phyloP scores from a whole-genome alignment of 164 flowering plant species.

The Houttuynia cordata region DNA sequence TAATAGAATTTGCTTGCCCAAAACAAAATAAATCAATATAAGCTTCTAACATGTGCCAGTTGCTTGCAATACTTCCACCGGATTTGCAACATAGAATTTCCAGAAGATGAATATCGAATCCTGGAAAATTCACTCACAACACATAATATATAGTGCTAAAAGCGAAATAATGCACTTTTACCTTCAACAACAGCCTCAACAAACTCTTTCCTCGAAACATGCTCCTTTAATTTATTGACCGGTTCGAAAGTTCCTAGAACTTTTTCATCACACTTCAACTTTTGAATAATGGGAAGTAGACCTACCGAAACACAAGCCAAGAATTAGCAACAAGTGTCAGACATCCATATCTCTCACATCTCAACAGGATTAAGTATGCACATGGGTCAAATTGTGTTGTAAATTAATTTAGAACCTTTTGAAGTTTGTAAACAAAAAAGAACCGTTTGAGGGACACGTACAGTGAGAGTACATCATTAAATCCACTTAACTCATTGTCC shows the following conservation, averaged over 20 bases:
- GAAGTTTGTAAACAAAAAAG: too few species aligned
- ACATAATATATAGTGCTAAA: neutral
- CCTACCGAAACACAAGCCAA: constrained; percentile 27
- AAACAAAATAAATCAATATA: too few species aligned
- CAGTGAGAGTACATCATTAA: too few species aligned
- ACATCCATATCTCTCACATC: too few species aligned
- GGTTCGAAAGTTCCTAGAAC: constrained; percentile 34
- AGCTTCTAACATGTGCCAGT: neutral
- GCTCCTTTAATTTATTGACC: constrained; percentile 20
- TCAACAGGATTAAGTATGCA: too few species aligned
- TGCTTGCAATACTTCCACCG: neutral
- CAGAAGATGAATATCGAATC: neutral
- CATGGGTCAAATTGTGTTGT: too few species aligned
- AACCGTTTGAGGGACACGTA: too few species aligned
- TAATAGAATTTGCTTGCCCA: too few species aligned
- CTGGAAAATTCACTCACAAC: neutral
- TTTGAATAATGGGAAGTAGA: constrained; percentile 58
- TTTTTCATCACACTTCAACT: constrained; percentile 40
- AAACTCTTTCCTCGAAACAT: constrained; percentile 19
- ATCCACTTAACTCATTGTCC: too few species aligned
- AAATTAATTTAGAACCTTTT: too few species aligned
- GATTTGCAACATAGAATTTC: neutral
- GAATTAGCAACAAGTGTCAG: neutral
- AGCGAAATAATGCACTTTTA: constrained; percentile 15
- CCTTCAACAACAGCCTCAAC: constrained; percentile 62